Conservation (phyloP, 257 asterid species). For the Rauvolfia tetraphylla region DNA sequence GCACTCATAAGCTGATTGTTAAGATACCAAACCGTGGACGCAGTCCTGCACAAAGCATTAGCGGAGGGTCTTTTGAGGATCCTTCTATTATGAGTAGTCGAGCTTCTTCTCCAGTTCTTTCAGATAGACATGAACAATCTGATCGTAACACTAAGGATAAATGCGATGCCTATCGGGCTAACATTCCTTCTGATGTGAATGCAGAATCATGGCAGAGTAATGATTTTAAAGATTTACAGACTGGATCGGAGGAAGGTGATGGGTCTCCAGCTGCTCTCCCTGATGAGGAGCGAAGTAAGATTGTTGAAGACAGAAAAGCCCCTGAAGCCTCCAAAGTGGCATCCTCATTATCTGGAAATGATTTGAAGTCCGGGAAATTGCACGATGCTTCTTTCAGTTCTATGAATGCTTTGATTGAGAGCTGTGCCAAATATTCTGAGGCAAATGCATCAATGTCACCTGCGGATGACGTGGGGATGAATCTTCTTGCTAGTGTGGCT, state of each 20-base stretch:
- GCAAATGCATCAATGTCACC: constrained; percentile 57
- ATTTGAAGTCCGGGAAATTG: constrained; percentile 39
- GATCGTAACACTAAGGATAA: constrained; percentile 39
- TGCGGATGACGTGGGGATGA: constrained; percentile 88
- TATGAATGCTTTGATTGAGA: constrained; percentile 91
- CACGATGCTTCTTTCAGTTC: constrained; percentile 69
- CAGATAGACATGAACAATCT: constrained; percentile 33
- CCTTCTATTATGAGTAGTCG: constrained; percentile 42
- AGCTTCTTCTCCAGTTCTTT: constrained; percentile 55
- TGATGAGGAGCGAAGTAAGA: constrained; percentile 52
- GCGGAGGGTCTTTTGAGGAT: constrained; percentile 54
- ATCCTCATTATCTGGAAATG: constrained; percentile 34
- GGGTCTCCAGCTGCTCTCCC: constrained; percentile 39
- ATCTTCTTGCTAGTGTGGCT: constrained; percentile 96
- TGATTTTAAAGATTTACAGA: constrained; percentile 43
- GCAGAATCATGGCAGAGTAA: constrained; percentile 43
- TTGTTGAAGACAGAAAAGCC: constrained; percentile 30
- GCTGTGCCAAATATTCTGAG: constrained; percentile 82
- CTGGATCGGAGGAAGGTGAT: constrained; percentile 51
- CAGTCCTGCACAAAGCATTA: constrained; percentile 61
- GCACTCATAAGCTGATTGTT: constrained; percentile 65
- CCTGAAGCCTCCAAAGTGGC: constrained; percentile 30
- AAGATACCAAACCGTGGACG: constrained; percentile 63
- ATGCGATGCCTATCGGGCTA: constrained; percentile 39
- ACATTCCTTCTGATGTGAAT: constrained; percentile 40